phyloP scores from a whole-genome alignment of 805 yeast genomes.

The Sugiyamaella marilandica region DNA sequence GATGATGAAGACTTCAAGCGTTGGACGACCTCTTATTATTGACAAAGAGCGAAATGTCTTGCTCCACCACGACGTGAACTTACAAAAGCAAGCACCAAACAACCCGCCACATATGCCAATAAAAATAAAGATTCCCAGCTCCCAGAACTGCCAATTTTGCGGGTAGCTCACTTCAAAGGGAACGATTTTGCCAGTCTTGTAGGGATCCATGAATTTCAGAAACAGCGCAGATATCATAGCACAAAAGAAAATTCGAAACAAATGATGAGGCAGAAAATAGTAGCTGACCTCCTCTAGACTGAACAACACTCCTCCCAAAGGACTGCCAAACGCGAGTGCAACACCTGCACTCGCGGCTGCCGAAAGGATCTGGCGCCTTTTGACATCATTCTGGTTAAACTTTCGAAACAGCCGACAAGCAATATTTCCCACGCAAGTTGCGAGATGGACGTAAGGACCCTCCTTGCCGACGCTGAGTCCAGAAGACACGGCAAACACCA shows the following conservation, averaged over 20 bases:
- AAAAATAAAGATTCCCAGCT: slow-evolving; percentile 41
- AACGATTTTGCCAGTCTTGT: slow-evolving; percentile 56
- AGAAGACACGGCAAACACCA: slow-evolving; percentile 51
- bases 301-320: slow-evolving; percentile 55
- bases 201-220: slow-evolving; percentile 50
- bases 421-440: slow-evolving; percentile 55
- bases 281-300: slow-evolving; percentile 54
- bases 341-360: slow-evolving; percentile 59
- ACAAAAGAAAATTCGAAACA: slow-evolving; percentile 52
- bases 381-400: slow-evolving; percentile 45
- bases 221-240: slow-evolving; percentile 51
- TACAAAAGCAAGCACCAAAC: slow-evolving; percentile 48
- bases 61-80: slow-evolving; percentile 43
- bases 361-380: slow-evolving; percentile 48
- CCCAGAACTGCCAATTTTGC: slow-evolving; percentile 50
- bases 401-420: slow-evolving; percentile 43
- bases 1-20: slow-evolving; percentile 43
- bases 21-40: slow-evolving; percentile 38
- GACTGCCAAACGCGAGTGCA: slow-evolving; percentile 57
- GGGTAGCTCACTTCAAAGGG: slow-evolving; percentile 47
- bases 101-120: slow-evolving; percentile 52
- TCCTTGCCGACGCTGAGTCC: slow-evolving; percentile 57
- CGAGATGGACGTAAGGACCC: slow-evolving; percentile 59
- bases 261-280: slow-evolving; percentile 49
- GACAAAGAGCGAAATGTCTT: slow-evolving; percentile 34